These are phyloP conservation scores for Blastobotrys arbuscula DNA, from an alignment of 1,139 yeast species.

Conservation along the genomic window DNA sequence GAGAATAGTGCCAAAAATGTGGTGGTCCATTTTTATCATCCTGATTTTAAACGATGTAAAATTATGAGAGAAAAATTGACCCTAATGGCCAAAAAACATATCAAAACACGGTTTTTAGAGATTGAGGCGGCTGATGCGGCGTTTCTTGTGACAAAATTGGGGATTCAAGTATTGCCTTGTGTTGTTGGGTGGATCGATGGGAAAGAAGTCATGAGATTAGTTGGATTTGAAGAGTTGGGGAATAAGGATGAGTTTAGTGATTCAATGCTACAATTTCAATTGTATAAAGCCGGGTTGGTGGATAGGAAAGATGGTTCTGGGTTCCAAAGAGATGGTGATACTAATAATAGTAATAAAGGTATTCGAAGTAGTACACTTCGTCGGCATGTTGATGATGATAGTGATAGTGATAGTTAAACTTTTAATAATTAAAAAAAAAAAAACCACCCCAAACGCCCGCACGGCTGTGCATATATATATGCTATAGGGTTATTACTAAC, in stretches of 20 bases:
- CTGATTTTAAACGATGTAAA: constrained; percentile 54
- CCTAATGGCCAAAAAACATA: constrained; percentile 51
- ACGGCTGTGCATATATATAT: not conserved
- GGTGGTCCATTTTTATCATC: constrained; percentile 62
- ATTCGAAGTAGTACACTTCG: not conserved
- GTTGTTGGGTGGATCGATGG: constrained; percentile 60
- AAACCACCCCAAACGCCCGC: not conserved
- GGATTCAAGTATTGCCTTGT: constrained; percentile 65
- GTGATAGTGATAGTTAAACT: constrained; percentile 1
- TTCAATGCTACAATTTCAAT: constrained; percentile 42
- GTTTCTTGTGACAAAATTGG: constrained; percentile 58
- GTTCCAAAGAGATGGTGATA: not conserved
- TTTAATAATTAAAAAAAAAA: no score
- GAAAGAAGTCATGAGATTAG: constrained; percentile 49
- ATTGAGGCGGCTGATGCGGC: constrained; percentile 66
- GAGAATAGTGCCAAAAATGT: constrained; percentile 31
- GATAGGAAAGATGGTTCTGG: constrained; percentile 4
- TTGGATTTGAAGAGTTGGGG: constrained; percentile 63
- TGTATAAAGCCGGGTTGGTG: constrained; percentile 22
- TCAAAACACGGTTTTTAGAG: constrained; percentile 48
- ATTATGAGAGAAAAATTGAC: constrained; percentile 41
- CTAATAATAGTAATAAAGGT: not conserved
- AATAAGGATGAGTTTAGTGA: constrained; percentile 39
- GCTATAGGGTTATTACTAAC: no score
- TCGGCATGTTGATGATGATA: not conserved